Percentiles rank a stretch among this genome's conserved stretches.
Evolutionary conservation across 345 rosid genomes (phyloP).

Genomic region (Noccaea caerulescens): DNA sequence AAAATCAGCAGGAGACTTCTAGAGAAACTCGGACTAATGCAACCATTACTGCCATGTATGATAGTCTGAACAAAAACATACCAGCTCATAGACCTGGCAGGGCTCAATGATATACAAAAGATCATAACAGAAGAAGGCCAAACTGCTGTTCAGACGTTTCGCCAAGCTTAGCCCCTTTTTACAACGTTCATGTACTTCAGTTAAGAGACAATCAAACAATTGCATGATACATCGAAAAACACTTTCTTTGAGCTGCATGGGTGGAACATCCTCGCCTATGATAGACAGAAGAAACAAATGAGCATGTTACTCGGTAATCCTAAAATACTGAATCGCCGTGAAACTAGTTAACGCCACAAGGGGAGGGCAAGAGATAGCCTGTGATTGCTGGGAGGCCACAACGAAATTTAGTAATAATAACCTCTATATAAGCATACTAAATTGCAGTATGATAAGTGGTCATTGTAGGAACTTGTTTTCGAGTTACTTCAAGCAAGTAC

Average conservation of each 20-base stretch:
- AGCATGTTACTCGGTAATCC: slow-evolving; percentile 20
- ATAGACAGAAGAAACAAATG: slow-evolving; percentile 21
- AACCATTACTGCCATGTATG: slow-evolving; percentile 15
- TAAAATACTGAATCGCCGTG: slow-evolving; percentile 18
- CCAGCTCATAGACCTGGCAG: slow-evolving; percentile 96
- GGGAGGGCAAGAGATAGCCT: slow-evolving; percentile 16
- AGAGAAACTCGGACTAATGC: slow-evolving; percentile 25
- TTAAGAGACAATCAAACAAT: slow-evolving; percentile 92
- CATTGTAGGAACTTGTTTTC: not conserved
- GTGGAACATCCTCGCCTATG: slow-evolving; percentile 95
- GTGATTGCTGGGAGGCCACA: slow-evolving; percentile 18
- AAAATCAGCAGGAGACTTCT: slow-evolving; percentile 24
- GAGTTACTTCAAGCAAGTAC: slow-evolving; percentile 17
- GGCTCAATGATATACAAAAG: slow-evolving; percentile 93
- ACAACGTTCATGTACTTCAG: slow-evolving; percentile 98
- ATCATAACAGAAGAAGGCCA: slow-evolving; percentile 99
- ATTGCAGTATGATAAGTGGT: slow-evolving; percentile 1
- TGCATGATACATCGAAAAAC: slow-evolving; percentile 92
- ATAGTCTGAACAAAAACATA: slow-evolving; percentile 49
- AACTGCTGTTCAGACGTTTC: slow-evolving; percentile 91
- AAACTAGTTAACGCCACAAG: slow-evolving; percentile 23
- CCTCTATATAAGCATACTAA: slow-evolving; percentile 14
- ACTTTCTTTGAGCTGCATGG: slow-evolving; percentile 94
- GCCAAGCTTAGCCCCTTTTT: slow-evolving; percentile 97
- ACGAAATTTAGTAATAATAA: slow-evolving; percentile 3